Conservation (phyloP, 306 rosid species). For the Castanea mollissima region DNA sequence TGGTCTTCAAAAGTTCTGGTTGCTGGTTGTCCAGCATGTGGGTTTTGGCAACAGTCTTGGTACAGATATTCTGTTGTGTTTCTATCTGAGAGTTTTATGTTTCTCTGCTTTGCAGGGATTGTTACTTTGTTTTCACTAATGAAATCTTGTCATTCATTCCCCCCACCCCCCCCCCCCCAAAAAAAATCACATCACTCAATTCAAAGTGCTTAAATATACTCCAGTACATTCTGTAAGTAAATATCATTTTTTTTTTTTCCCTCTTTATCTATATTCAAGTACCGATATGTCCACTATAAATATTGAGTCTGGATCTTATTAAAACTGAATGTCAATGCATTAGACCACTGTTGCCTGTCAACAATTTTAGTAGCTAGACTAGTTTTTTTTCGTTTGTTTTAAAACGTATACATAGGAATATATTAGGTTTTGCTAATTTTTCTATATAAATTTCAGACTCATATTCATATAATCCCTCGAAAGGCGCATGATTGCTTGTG, state of each 20-base stretch:
- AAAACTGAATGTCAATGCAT: background rate
- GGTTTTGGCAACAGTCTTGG: no score
- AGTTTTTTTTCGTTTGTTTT: background rate
- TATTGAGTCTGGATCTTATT: background rate
- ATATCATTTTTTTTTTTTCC: background rate
- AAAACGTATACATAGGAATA: background rate
- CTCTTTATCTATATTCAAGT: background rate
- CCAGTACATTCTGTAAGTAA: no score
- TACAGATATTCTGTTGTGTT: no score
- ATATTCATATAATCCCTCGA: constrained; percentile 93
- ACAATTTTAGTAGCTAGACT: background rate
- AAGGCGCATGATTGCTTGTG: constrained; percentile 75
- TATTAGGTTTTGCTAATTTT: constrained; percentile 27
- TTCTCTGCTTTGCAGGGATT: no score
- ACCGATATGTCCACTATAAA: background rate
- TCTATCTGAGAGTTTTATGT: no score
- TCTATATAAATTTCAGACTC: constrained; percentile 63
- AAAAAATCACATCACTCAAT: no score
- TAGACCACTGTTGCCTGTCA: background rate
- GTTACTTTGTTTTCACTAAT: no score
- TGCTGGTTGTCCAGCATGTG: no score
- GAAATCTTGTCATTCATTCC: no score
- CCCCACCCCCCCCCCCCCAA: no score
- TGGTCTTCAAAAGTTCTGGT: no score
- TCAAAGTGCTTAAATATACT: no score